These are phyloP conservation scores for Gonium pectorale DNA, from an alignment of 139 green algal genomes.

Conservation along the genomic window DNA sequence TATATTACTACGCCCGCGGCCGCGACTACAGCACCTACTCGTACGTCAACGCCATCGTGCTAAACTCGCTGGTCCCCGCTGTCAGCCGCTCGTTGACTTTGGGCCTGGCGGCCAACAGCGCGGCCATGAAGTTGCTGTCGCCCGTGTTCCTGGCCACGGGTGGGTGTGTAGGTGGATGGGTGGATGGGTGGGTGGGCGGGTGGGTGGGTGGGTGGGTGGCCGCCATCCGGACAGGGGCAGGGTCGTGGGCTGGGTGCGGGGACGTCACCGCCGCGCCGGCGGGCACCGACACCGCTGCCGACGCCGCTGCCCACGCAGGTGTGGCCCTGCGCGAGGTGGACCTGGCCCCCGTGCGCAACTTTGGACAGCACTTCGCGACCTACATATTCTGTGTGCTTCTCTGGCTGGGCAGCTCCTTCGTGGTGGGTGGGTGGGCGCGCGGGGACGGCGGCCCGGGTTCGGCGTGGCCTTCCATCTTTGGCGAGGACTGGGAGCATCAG, in stretches of 20 bases:
- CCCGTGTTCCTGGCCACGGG: constrained; percentile 23
- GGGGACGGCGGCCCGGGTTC: neutral
- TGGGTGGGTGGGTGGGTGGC: too few relatives aligned
- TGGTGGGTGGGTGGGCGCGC: neutral
- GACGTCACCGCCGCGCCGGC: too few relatives aligned
- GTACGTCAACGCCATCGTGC: neutral
- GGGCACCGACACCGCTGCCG: too few relatives aligned
- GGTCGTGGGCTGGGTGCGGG: too few relatives aligned
- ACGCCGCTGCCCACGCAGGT: neutral
- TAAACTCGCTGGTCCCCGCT: neutral
- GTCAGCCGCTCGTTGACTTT: neutral
- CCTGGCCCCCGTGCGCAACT: constrained; percentile 34
- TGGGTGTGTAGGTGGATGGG: neutral
- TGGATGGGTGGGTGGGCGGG: too few relatives aligned
- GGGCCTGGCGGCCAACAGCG: neutral
- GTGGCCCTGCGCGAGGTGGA: neutral
- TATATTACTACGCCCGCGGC: constrained; percentile 11
- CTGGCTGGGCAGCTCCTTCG: constrained; percentile 37
- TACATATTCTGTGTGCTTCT: constrained; percentile 47
- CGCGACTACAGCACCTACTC: constrained; percentile 36
- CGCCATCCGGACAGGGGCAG: too few relatives aligned
- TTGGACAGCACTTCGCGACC: constrained; percentile 44
- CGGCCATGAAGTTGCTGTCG: neutral
- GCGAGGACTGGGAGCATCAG: too few relatives aligned
- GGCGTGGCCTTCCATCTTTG: neutral